These are phyloP conservation scores for Acanthamoeba pearcei DNA, from an alignment of 208 protist genomes.

Conservation along the genomic window DNA sequence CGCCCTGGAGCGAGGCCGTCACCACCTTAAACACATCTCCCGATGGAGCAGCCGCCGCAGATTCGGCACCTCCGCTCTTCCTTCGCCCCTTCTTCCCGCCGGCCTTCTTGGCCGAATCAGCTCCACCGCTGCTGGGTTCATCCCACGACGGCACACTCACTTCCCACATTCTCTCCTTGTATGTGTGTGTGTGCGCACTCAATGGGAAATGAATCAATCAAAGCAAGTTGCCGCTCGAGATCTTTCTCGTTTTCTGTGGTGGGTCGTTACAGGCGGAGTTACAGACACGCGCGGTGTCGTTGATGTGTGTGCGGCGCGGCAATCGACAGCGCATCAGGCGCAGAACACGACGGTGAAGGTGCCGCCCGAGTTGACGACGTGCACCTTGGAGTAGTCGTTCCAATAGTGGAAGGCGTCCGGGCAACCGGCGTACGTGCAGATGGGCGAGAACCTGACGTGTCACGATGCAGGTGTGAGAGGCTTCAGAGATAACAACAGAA, in stretches of 20 bases:
- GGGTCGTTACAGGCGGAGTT: no score
- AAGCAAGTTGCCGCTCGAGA: no score
- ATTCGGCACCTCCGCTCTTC: neutral
- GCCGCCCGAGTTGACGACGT: neutral
- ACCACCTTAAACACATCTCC: conserved; percentile 6
- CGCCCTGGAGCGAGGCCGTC: neutral
- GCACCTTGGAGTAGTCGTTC: neutral
- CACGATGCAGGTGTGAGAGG: neutral
- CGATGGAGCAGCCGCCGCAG: neutral
- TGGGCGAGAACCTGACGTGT: neutral
- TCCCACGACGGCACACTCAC: conserved; percentile 36
- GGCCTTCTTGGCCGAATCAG: neutral
- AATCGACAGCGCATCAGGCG: neutral
- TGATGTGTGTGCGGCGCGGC: no score
- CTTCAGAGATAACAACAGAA: neutral
- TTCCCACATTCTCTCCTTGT: conserved; percentile 25
- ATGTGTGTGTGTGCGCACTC: no score
- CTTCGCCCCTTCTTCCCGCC: neutral
- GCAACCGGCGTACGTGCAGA: neutral
- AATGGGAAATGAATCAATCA: no score
- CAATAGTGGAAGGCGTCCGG: conserved; percentile 3
- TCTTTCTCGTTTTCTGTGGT: no score
- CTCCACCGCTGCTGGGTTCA: neutral
- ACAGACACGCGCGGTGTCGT: no score
- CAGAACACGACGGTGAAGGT: neutral